Percentiles rank a stretch among this genome's conserved stretches.
These are phyloP conservation scores for Diplocarpon rosae DNA, from an alignment of 2,329 filamentous ascomycete genomes.

Conservation along the genomic window DNA sequence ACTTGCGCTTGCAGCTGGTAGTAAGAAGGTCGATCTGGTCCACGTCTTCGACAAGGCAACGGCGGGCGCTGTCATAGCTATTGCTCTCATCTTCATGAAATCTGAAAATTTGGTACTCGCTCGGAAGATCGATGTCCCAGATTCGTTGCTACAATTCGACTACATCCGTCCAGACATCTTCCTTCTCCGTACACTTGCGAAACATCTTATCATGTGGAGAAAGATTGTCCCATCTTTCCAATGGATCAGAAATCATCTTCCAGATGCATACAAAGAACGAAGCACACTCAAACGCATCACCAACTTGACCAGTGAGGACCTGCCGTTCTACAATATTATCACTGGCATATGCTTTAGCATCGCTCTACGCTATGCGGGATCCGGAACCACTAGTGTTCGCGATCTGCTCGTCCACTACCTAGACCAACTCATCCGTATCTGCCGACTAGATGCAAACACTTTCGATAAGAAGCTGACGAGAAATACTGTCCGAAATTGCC, in stretches of 20 bases:
- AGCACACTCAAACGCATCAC: conserved; percentile 48
- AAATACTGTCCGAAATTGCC: conserved; percentile 78
- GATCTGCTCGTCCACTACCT: conserved; percentile 77
- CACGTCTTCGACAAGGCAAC: conserved; percentile 89
- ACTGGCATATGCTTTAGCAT: conserved; percentile 79
- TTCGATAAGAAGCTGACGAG: conserved; percentile 81
- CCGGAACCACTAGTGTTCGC: conserved; percentile 57
- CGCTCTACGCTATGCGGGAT: conserved; percentile 64
- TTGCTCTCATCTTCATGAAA: conserved; percentile 94
- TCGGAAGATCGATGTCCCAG: conserved; percentile 84
- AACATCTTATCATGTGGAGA: conserved; percentile 89
- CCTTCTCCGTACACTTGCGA: conserved; percentile 76
- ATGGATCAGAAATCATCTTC: conserved; percentile 71
- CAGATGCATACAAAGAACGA: conserved; percentile 52
- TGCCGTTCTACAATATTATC: conserved; percentile 87
- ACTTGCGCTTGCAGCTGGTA: conserved; percentile 72
- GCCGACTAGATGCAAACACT: conserved; percentile 40
- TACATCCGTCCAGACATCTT: conserved; percentile 92
- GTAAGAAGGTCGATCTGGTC: conserved; percentile 83
- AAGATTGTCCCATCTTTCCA: conserved; percentile 59
- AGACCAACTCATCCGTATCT: conserved; percentile 74
- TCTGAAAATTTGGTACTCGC: conserved; percentile 81
- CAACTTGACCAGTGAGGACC: conserved; percentile 64
- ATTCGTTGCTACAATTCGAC: conserved; percentile 84
- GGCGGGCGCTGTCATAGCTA: conserved; percentile 82